A percentile compares a stretch with the other conserved stretches of the same genome.
phyloP scores from a whole-genome alignment of 2,329 filamentous ascomycete species.

The Conoideocrella luteorostrata region DNA sequence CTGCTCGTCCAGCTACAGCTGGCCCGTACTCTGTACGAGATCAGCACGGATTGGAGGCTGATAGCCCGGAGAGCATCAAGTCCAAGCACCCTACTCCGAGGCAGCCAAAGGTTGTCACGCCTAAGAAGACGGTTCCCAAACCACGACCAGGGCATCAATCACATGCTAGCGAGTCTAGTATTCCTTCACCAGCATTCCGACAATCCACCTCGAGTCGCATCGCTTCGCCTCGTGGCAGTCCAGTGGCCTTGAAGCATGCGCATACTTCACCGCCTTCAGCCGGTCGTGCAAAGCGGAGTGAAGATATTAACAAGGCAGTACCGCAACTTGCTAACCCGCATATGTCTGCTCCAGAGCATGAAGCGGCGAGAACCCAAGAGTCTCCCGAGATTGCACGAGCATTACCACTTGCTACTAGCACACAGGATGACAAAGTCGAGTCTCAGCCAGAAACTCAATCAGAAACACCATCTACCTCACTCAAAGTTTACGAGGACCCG shows the following conservation, averaged over 20 bases:
- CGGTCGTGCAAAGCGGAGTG: slow-evolving; percentile 43
- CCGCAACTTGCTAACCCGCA: slow-evolving; percentile 37
- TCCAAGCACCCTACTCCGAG: slow-evolving; percentile 44
- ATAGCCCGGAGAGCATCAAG: slow-evolving; percentile 41
- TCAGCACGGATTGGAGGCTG: slow-evolving; percentile 30
- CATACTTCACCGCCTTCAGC: slow-evolving; percentile 21
- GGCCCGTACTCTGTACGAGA: slow-evolving; percentile 58
- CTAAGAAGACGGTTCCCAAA: slow-evolving; percentile 42
- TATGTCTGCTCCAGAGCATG: slow-evolving; percentile 22
- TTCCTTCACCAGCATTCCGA: slow-evolving; percentile 37
- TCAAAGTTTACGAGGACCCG: slow-evolving; percentile 59
- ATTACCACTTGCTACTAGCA: slow-evolving; percentile 11
- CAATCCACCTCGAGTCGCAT: slow-evolving; percentile 22
- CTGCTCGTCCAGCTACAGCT: slow-evolving; percentile 55
- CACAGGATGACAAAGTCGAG: slow-evolving; percentile 3
- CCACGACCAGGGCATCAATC: slow-evolving; percentile 40
- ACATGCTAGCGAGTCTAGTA: slow-evolving; percentile 44
- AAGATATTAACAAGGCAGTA: slow-evolving; percentile 47
- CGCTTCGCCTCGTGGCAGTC: slow-evolving; percentile 36
- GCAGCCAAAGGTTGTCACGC: slow-evolving; percentile 41
- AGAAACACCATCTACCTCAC: slow-evolving; percentile 27
- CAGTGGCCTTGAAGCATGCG: slow-evolving; percentile 30
- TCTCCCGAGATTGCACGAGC: slow-evolving; percentile 7
- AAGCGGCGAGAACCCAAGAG: slow-evolving; percentile 8
- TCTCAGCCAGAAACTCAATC: slow-evolving; percentile 8